phyloP scores from a whole-genome alignment of 148 eudicot genomes.

The Amaranthus hypochondriacus region DNA sequence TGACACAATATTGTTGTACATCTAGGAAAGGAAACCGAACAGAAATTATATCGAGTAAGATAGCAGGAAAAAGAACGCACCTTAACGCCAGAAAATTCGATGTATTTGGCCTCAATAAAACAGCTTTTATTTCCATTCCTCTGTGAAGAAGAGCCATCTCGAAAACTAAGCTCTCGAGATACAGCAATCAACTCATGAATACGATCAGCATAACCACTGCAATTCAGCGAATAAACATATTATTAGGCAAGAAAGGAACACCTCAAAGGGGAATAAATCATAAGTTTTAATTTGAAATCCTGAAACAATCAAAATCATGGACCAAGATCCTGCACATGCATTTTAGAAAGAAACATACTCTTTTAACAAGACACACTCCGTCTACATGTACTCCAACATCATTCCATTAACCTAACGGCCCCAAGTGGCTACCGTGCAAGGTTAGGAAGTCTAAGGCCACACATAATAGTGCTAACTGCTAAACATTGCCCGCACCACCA shows the following conservation, averaged over 20 bases:
- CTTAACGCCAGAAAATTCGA: conserved; percentile 86
- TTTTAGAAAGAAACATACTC: not conserved
- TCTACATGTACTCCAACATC: not conserved
- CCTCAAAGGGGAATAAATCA: too few relatives aligned
- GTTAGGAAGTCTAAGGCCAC: too few relatives aligned
- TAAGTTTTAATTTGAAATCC: too few relatives aligned
- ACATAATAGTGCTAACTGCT: not conserved
- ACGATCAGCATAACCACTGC: conserved; percentile 99
- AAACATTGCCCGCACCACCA: not conserved
- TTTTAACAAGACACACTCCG: not conserved
- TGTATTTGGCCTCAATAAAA: conserved; percentile 89
- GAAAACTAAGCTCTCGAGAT: conserved; percentile 69
- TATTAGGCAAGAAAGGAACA: too few relatives aligned
- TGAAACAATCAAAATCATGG: not conserved
- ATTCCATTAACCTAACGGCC: too few relatives aligned
- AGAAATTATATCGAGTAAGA: conserved; percentile 7
- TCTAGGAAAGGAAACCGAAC: not conserved
- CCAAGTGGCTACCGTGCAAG: too few relatives aligned
- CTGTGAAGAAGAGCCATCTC: conserved; percentile 52
- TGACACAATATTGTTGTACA: not conserved
- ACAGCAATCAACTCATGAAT: conserved; percentile 86
- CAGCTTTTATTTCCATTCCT: conserved; percentile 69
- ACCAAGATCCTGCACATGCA: not conserved
- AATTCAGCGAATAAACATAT: conserved; percentile 21
- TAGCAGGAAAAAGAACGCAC: conserved; percentile 30